These are phyloP conservation scores for Aspergillus wentii DNA, from an alignment of 495 filamentous ascomycete species.

Conservation along the genomic window DNA sequence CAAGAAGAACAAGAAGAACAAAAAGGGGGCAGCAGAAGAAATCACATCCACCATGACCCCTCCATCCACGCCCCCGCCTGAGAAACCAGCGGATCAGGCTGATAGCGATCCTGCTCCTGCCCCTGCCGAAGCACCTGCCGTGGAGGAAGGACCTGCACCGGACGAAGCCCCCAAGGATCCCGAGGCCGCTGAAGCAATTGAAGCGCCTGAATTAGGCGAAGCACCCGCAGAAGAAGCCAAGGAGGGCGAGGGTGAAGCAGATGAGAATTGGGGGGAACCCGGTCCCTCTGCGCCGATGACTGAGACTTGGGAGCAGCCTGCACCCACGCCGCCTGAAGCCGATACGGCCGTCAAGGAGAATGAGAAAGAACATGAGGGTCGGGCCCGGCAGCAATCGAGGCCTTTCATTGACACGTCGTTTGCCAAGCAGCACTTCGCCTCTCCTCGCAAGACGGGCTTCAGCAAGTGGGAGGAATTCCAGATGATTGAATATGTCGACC, in stretches of 20 bases:
- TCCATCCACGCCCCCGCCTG: constrained; percentile 34
- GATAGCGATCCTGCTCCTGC: constrained; percentile 7
- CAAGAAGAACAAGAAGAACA: constrained; percentile 25
- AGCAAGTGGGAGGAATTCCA: constrained; percentile 40
- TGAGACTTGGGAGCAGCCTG: constrained; percentile 9
- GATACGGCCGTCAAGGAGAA: constrained; percentile 1
- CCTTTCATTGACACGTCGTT: constrained; percentile 42
- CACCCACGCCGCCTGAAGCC: constrained; percentile 3
- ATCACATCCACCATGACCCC: constrained; percentile 29
- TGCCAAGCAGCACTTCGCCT: constrained; percentile 28
- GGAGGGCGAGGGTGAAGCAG: too few relatives aligned
- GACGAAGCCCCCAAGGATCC: background rate
- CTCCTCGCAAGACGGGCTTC: constrained; percentile 26
- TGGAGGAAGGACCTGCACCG: background rate
- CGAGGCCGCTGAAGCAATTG: constrained; percentile 10
- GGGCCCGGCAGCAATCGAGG: constrained; percentile 8
- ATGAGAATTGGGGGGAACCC: too few relatives aligned
- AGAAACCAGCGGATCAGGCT: constrained; percentile 5
- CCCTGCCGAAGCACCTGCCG: constrained; percentile 5
- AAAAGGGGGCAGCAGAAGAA: constrained; percentile 14
- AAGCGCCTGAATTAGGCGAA: too few relatives aligned
- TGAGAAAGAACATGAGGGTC: constrained; percentile 6
- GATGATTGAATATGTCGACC: constrained; percentile 30
- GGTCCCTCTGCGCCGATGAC: too few relatives aligned
- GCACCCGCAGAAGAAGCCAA: too few relatives aligned